Base-by-base conservation (phyloP, 2,329 filamentous ascomycete genomes). In the Pseudopithomyces chartarum region DNA sequence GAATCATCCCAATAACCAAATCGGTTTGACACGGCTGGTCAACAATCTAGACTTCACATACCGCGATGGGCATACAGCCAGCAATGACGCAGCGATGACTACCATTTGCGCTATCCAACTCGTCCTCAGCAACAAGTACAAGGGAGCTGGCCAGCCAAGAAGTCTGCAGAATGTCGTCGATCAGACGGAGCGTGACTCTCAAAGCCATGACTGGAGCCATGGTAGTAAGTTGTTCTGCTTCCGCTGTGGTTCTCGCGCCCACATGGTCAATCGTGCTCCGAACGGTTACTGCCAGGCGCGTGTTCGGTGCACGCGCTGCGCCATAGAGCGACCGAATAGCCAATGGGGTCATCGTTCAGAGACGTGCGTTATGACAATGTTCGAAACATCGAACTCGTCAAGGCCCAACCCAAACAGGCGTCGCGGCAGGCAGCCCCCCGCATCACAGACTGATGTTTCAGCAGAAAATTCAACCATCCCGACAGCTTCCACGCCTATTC, bases 61-160 rank as follows among this genome's bases (percentile, higher is more conserved):
- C 22, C 55, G 52, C 22, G 59, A 70, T 26, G 12, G 60, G 6
- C 67, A 70, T 46, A 67, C 66, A 1, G 66, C 66, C 1, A 56
- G 58, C 12, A 69, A 70, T 43, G 66, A 69, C 34, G 59, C 60
- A 0, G 67, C 59, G 1, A 59, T 65, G 2, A 71, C 70, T 0
- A 48, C 68, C 15, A 71, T 73, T 19, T 58, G 44, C 3, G 70
- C 62, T 0, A 54, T 71, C 6, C 57, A 64, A 13, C 50, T 70
- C 32, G 52, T 60, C 1, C 22, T 50, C 5, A 7, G 29, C 22
- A 22, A 20, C 6, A 2, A 3, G 1, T 7, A 12, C 20, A 48
- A 48, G 32, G 20, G 33, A 1, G 1, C 3, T 6, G 2, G 0
- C 4, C 46, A 38, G 19, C 33, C 46, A 2, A 15, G 12, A 11